Conservation (phyloP, 768 basidiomycete genomes). For the Russula ochroleuca region DNA sequence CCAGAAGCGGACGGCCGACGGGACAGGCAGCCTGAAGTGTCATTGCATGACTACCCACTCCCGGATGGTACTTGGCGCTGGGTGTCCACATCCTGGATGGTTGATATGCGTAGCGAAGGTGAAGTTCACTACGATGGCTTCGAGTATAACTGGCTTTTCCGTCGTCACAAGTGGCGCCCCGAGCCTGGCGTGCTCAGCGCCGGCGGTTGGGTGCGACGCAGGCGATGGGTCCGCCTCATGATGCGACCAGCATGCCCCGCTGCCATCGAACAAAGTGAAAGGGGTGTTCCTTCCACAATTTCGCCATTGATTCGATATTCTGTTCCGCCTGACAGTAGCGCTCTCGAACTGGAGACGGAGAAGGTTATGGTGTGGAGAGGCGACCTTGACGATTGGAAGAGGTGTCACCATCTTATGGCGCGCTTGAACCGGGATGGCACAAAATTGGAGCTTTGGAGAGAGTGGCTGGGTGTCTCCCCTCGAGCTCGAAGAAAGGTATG, state of each 20-base stretch:
- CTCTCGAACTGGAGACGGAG: conserved; percentile 13
- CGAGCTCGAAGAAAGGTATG: conserved; percentile 40
- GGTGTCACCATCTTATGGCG: conserved; percentile 51
- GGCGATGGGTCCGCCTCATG: conserved; percentile 85
- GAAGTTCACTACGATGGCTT: conserved; percentile 80
- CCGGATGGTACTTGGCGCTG: conserved; percentile 80
- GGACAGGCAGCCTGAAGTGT: conserved; percentile 49
- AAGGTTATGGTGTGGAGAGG: conserved; percentile 48
- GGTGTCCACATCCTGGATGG: conserved; percentile 80
- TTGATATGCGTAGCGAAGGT: conserved; percentile 81
- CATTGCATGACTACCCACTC: conserved; percentile 61
- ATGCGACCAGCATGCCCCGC: conserved; percentile 49
- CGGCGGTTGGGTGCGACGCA: conserved; percentile 71
- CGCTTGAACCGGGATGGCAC: conserved; percentile 59
- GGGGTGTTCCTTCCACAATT: background rate
- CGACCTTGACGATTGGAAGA: conserved; percentile 56
- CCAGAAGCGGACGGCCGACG: conserved; percentile 37
- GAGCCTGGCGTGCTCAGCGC: conserved; percentile 54
- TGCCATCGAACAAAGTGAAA: conserved; percentile 1
- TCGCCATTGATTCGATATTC: conserved; percentile 4
- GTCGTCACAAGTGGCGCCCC: conserved; percentile 60
- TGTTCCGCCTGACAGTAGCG: background rate
- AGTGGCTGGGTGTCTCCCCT: conserved; percentile 54
- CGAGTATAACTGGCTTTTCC: conserved; percentile 80
- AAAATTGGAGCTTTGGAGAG: conserved; percentile 70